Evolutionary conservation across 2,329 filamentous ascomycete species (phyloP).

Genomic region (Chaetomium olivaceum): DNA sequence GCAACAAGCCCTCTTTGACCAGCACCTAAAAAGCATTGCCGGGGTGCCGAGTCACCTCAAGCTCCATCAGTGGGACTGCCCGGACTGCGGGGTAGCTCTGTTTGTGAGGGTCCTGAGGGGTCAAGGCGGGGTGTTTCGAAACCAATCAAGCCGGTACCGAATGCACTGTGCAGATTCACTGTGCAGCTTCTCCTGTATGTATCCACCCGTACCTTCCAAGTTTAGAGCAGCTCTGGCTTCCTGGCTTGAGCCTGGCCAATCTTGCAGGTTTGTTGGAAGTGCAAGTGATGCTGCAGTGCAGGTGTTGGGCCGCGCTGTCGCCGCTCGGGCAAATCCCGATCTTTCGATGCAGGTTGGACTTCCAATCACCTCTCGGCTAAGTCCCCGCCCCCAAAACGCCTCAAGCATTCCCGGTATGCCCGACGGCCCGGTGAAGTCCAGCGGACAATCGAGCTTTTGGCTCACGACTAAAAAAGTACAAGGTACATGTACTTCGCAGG

Average conservation of each 20-base stretch:
- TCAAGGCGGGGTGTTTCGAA: background rate
- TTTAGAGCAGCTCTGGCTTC: background rate
- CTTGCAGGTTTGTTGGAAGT: background rate
- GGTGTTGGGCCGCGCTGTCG: background rate
- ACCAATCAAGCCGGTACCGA: no score
- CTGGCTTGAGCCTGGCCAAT: background rate
- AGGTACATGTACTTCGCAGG: background rate
- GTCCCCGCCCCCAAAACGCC: background rate
- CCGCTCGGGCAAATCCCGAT: slow-evolving; percentile 2
- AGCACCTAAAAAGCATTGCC: background rate
- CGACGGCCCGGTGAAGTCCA: background rate
- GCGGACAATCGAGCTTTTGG: background rate
- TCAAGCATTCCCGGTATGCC: background rate
- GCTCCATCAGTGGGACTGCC: background rate
- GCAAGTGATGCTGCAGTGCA: background rate
- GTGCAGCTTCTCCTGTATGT: background rate
- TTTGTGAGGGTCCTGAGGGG: background rate
- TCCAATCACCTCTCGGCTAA: background rate
- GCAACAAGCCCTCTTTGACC: background rate
- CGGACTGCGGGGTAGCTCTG: slow-evolving; percentile 5
- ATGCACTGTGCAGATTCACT: background rate
- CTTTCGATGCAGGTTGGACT: background rate
- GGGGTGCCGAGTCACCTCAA: background rate
- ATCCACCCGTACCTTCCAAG: background rate
- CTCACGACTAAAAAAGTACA: background rate